Evolutionary conservation across 129 eudicot species (phyloP).

Genomic region (Ambrosia trifida): DNA sequence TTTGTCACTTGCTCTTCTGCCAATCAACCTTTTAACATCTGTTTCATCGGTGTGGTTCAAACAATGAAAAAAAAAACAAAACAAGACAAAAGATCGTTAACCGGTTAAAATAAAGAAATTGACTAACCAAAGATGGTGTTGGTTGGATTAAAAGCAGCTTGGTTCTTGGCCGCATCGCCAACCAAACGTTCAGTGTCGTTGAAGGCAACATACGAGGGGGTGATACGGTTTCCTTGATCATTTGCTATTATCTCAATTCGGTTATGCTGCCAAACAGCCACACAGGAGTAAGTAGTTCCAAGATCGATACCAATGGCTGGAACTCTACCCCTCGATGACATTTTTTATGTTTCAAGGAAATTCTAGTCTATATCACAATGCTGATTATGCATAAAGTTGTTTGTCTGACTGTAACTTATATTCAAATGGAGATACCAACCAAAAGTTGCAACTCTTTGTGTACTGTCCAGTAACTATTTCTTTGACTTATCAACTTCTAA

Average conservation of each 20-base stretch:
- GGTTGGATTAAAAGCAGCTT: slow-evolving; percentile 10
- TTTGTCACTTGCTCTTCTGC: slow-evolving; percentile 6
- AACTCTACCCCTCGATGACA: slow-evolving; percentile 5
- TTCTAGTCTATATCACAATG: background rate
- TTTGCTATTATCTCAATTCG: background rate
- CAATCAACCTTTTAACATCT: slow-evolving; percentile 12
- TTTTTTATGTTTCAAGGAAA: background rate
- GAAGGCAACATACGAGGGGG: slow-evolving; percentile 1
- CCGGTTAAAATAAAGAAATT: background rate
- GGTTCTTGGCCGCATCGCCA: slow-evolving; percentile 8
- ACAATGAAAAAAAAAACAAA: no score
- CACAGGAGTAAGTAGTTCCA: slow-evolving; percentile 11
- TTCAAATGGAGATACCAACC: background rate
- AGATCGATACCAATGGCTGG: slow-evolving; percentile 10
- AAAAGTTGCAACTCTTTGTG: slow-evolving; percentile 1
- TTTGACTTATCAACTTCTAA: background rate
- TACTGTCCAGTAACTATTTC: background rate
- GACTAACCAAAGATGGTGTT: slow-evolving; percentile 12
- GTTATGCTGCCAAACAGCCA: slow-evolving; percentile 15
- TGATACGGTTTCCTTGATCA: slow-evolving; percentile 10
- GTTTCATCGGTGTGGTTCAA: no score
- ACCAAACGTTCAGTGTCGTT: slow-evolving; percentile 13
- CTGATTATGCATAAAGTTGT: background rate
- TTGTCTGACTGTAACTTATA: background rate
- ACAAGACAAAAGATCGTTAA: background rate